Evolutionary conservation across 176 grass and related monocot species (phyloP).

Genomic region (barley (Hordeum vulgare)): MorexV3_pseudomolecules_assembly NC_058522.1:574258249-574258748

Average conservation of each 20-base stretch:
- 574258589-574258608: not conserved
- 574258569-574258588: not conserved
- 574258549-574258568: not conserved
- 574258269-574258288: not conserved
- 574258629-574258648: not conserved
- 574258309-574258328: not conserved
- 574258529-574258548: not conserved
- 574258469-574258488: not conserved
- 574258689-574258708: conserved; percentile 11
- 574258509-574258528: not conserved
- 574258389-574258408: not conserved
- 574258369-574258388: not conserved
- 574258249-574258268: not conserved
- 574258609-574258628: not conserved
- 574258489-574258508: conserved; percentile 1
- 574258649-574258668: not conserved
- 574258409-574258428: not conserved
- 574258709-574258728: not conserved
- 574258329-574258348: not conserved
- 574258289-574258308: not conserved
- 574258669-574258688: conserved; percentile 12
- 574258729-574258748: not conserved
- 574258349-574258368: not conserved
- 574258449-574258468: not conserved
- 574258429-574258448: not conserved